Conservation (phyloP, 805 yeast species). For the Saccharomycopsis schoenii region DNA sequence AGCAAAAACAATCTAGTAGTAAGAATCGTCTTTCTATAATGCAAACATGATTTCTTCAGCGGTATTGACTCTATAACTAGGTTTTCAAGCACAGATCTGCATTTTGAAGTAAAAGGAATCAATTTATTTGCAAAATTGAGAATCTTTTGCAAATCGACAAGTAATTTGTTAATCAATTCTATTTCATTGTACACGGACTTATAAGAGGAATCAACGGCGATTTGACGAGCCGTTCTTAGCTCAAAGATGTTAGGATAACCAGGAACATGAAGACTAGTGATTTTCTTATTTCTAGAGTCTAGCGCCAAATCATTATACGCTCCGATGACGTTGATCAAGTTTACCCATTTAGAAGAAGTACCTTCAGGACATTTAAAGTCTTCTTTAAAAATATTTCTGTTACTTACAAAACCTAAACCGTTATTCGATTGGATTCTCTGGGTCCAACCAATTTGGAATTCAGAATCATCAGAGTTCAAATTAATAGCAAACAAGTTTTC, state of each 20-base stretch:
- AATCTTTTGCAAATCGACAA: not conserved
- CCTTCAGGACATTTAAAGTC: not conserved
- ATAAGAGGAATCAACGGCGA: not conserved
- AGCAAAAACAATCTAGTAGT: not conserved
- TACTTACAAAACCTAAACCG: not conserved
- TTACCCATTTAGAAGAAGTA: not conserved
- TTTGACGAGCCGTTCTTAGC: not conserved
- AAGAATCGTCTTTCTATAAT: not conserved
- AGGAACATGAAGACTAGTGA: not conserved
- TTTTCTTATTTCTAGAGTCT: not conserved
- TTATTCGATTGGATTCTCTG: not conserved
- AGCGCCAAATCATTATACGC: not conserved
- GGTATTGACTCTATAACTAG: not conserved
- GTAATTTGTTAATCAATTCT: not conserved
- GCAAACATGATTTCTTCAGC: not conserved
- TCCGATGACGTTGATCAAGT: not conserved
- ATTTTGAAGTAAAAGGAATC: not conserved
- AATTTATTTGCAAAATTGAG: not conserved
- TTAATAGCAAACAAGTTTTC: constrained; percentile 12
- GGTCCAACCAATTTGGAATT: not conserved
- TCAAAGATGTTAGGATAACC: not conserved
- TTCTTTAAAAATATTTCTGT: not conserved
- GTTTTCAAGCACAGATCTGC: not conserved
- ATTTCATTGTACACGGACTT: not conserved
- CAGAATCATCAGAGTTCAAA: not conserved